Base-by-base conservation (phyloP, 805 yeast genomes). In the Candida boleticola region DNA sequence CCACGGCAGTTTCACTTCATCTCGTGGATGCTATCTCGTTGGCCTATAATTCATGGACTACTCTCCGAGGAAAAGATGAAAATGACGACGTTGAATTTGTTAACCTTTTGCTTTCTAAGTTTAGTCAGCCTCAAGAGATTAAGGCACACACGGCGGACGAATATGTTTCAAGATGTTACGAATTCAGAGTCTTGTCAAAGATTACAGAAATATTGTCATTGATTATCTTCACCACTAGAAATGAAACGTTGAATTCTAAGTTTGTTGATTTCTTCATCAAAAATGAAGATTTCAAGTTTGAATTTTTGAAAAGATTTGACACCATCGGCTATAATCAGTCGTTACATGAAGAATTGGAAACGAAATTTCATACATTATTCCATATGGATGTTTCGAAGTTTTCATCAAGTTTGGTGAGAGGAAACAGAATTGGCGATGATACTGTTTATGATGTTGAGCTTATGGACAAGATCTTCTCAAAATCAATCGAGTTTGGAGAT, bases 41-140 rank as follows among this genome's bases (percentile, higher is more conserved):
- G 37, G 89, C 95, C 0, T 78, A 82, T 52, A 86, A 85, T 56
- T 77, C 88, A 0, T 86, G 96, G 95, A 78, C 84, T 0, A 73
- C 82, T 1, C 77, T 80, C 0, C 74, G 78, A 39, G 76, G 78
- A 34, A 68, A 69, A 40, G 76, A 72, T 4, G 58, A 69, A 5
- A 87, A 83, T 51, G 76, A 72, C 4, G 88, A 83, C 51, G 53
- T 53, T 18, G 57, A 58, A n/a, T 77, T 78, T 40, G 64, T 77
- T 11, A 62, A 64, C 9, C 71, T 66, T 29, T 56, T 80, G 54
- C 52, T 74, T 40, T 34, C 61, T 33, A 56, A 65, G 43, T 44
- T 74, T 45, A 55, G 56, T 52, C 49, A 36, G 5, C 38, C 54
- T 3, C 40, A 36, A 5, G 31, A 30, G 18, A 19, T 27, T n/a